Base-by-base conservation (phyloP, 148 eudicot species). In the Simmondsia chinensis region DNA sequence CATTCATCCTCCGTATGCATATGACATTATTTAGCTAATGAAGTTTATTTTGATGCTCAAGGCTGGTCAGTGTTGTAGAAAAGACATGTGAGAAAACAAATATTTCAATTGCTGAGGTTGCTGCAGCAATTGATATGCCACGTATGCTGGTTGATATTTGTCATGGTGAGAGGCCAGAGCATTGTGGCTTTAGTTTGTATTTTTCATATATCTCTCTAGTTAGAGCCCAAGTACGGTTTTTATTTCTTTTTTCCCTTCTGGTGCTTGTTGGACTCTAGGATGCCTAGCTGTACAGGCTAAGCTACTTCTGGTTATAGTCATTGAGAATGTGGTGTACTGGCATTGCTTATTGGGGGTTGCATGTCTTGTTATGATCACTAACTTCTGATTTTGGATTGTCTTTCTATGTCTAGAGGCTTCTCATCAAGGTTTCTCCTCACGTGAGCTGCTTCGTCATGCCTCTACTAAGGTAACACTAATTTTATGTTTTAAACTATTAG, bases 101-200 rank as follows among this genome's bases (percentile, higher is more conserved):
- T 56, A 35, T 62, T 45, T 91, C 97, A 41, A 91, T 91, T 35
- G 94, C 76, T 15, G 76, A 69, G 59, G 94, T 75, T 39, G 97
- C 97, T 42, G 68, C 57, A 25, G 53, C 46, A 57, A 52, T 81
- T 31, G 66, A 63, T 41, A 64, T 91, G 63, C 97, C 97, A 13
- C 94, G 97, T 8, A 73, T 79, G 85, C 75, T 91, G 62, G 70
- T 85, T 52, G 97, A 91, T 64, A 64, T 91, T 51, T 94, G 97
- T 51, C 95, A 91, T 61, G 97, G 97, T 89, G 54, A 69, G 66
- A 29, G 31, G 15, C 34, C 29, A 25, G 31, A 47, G 9, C 24
- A 14, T 3, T 20, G 13, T 13, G 4, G 42, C 39, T 39, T 39
- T 13, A 19, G 3, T 20, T 34, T n/a, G 23, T 3, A 3, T 43